Evolutionary conservation across 352 stramenopile genomes (phyloP), one percentile per base, ranked within the genome.

Genomic region (Elongisporangium senticosum): DNA sequence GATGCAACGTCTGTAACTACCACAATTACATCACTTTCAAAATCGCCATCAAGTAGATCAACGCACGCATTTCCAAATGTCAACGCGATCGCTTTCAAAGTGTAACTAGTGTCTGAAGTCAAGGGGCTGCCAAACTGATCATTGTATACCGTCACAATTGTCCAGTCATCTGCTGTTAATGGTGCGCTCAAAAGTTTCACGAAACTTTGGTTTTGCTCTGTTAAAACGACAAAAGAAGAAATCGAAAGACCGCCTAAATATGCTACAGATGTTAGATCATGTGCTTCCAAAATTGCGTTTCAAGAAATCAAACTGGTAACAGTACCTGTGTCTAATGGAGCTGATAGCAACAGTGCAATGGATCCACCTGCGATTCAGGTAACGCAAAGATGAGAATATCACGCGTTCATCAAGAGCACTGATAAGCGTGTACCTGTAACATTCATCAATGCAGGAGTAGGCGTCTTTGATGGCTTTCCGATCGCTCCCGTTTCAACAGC

Each of bases 321-420:
- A 28, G 19, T 67, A 77, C 72, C 73, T 64, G 73, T 74, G 56
- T 79, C 61, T n/a, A 82, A 52, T 2, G 73, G 71, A 22, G 73
- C 65, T 15, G 61, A 26, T 26, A 83, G 23, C 22, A 64, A 1
- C 53, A 80, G 52, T 6, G 58, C 61, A 28, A 80, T 61, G 0
- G 74, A 71, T 51, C 74, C 71, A 7, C 71, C 73, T 79, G 56
- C 0, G 48, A 17, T 48, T 48, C 39, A 53, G 1, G 39, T 21
- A 64, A 43, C 2, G 5, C 1, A 24, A 56, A 3, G 14, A 43
- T 17, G 6, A 14, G 33, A 11, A 47, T 39, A 23, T n/a, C 17
- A 19, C 50, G 5, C 8, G 21, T 33, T 17, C 56, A 33, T 26
- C 5, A 28, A 19, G 24, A 49, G 37, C 13, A 28, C 7, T 37